Conservation (phyloP, 257 asterid genomes). For the Solanum chilense region DNA sequence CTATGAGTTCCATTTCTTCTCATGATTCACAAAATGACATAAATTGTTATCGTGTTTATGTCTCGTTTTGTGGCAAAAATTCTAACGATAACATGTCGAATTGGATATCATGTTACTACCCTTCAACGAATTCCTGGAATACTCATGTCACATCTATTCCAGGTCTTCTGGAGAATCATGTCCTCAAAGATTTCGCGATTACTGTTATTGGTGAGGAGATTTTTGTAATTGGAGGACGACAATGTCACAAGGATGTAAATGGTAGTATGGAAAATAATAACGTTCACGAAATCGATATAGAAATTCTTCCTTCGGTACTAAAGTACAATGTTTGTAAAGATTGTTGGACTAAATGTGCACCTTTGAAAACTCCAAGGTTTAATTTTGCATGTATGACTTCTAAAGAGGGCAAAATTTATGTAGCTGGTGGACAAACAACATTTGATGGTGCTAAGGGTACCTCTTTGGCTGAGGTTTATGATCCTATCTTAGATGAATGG, state of each 20-base stretch:
- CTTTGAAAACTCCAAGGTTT: slow-evolving; percentile 32
- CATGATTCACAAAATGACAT: not conserved
- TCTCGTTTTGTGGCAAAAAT: slow-evolving; percentile 22
- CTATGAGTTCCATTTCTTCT: slow-evolving; percentile 24
- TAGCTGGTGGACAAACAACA: slow-evolving; percentile 42
- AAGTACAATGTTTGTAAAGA: slow-evolving; percentile 27
- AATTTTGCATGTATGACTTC: slow-evolving; percentile 45
- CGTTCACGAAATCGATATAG: not conserved
- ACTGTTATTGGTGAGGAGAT: slow-evolving; percentile 11
- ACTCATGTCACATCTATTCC: slow-evolving; percentile 28
- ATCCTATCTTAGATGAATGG: slow-evolving; percentile 36
- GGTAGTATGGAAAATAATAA: not conserved
- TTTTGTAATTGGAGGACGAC: not conserved
- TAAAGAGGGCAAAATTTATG: slow-evolving; percentile 19
- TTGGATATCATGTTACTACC: slow-evolving; percentile 40
- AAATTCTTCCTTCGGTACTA: slow-evolving; percentile 15
- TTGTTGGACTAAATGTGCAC: slow-evolving; percentile 28
- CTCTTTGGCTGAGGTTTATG: slow-evolving; percentile 43
- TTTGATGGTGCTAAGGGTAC: slow-evolving; percentile 37
- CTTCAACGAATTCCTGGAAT: slow-evolving; percentile 21
- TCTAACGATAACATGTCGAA: slow-evolving; percentile 6
- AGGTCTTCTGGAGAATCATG: slow-evolving; percentile 14
- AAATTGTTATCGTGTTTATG: slow-evolving; percentile 18
- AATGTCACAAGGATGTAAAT: not conserved
- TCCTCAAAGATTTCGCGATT: slow-evolving; percentile 44